phyloP scores from a whole-genome alignment of 2,329 filamentous ascomycete species.

The Orbilia blumenaviensis region DNA sequence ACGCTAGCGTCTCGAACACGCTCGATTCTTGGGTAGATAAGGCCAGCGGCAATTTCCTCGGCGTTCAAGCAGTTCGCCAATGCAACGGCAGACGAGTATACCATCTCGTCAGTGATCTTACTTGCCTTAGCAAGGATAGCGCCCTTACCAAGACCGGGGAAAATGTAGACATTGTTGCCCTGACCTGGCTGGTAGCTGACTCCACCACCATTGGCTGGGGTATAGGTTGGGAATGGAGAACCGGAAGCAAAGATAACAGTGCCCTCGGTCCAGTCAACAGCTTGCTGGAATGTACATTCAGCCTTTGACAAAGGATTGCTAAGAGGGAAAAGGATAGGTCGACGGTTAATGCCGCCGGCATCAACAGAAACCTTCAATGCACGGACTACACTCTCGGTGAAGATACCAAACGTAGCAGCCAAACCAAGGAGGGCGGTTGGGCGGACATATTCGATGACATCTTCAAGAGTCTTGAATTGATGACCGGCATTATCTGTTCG shows the following conservation, averaged over 20 bases:
- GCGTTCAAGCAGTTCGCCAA: slow-evolving; percentile 80
- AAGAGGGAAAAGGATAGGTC: slow-evolving; percentile 92
- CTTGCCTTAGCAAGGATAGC: slow-evolving; percentile 90
- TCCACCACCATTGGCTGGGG: slow-evolving; percentile 64
- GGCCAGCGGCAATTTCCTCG: slow-evolving; percentile 81
- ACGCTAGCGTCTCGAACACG: slow-evolving; percentile 91
- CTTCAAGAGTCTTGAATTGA: slow-evolving; percentile 82
- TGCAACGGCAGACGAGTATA: slow-evolving; percentile 89
- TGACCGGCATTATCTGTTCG: slow-evolving; percentile 72
- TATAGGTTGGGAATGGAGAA: slow-evolving; percentile 85
- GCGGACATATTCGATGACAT: slow-evolving; percentile 93
- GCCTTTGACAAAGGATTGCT: slow-evolving; percentile 97
- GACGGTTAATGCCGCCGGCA: slow-evolving; percentile 70
- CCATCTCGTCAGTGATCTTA: slow-evolving; percentile 91
- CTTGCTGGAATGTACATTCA: slow-evolving; percentile 96
- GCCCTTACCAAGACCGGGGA: slow-evolving; percentile 93
- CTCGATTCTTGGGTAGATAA: slow-evolving; percentile 90
- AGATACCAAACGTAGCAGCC: slow-evolving; percentile 92
- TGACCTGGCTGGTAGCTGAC: slow-evolving; percentile 80
- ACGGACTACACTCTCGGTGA: slow-evolving; percentile 85
- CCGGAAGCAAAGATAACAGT: slow-evolving; percentile 93
- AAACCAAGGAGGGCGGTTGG: slow-evolving; percentile 94
- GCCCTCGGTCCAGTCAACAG: slow-evolving; percentile 90
- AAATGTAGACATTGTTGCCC: slow-evolving; percentile 87
- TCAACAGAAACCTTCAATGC: slow-evolving; percentile 62